Conservation (phyloP, 2,329 filamentous ascomycete species). For the Hypoxylon sp. region DNA sequence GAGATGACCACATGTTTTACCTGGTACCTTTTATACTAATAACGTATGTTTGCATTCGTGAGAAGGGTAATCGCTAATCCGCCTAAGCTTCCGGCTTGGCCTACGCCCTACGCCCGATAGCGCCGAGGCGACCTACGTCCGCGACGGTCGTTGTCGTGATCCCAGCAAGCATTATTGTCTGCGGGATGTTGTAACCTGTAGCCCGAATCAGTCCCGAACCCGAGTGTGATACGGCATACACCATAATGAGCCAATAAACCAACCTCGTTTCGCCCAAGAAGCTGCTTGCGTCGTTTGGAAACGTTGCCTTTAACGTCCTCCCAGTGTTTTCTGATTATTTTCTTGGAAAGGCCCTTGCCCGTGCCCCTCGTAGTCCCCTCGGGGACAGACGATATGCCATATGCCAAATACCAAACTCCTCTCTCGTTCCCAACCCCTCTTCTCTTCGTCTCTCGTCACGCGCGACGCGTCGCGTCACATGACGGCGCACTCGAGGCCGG, state of each 20-base stretch:
- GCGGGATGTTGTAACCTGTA: not conserved
- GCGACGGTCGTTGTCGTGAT: not conserved
- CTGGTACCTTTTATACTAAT: not conserved
- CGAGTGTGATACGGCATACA: not conserved
- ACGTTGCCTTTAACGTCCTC: too few relatives aligned
- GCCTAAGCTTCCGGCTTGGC: not conserved
- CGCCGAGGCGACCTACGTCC: not conserved
- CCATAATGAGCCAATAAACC: not conserved
- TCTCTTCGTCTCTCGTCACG: too few relatives aligned
- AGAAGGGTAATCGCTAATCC: not conserved
- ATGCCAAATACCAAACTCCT: too few relatives aligned
- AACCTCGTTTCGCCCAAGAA: not conserved
- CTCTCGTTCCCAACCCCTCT: too few relatives aligned
- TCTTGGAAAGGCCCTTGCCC: too few relatives aligned
- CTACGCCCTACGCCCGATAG: too few relatives aligned
- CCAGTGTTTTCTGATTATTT: too few relatives aligned
- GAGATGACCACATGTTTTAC: not conserved
- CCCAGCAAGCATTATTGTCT: not conserved
- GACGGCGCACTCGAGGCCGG: slow-evolving; percentile 51
- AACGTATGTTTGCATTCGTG: not conserved
- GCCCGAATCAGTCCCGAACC: not conserved
- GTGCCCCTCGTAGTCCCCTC: too few relatives aligned
- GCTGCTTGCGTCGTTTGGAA: too few relatives aligned
- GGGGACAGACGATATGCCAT: too few relatives aligned
- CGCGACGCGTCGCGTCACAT: too few relatives aligned